Base-by-base conservation (phyloP, 345 rosid genomes). In the Citrus inodora region DNA sequence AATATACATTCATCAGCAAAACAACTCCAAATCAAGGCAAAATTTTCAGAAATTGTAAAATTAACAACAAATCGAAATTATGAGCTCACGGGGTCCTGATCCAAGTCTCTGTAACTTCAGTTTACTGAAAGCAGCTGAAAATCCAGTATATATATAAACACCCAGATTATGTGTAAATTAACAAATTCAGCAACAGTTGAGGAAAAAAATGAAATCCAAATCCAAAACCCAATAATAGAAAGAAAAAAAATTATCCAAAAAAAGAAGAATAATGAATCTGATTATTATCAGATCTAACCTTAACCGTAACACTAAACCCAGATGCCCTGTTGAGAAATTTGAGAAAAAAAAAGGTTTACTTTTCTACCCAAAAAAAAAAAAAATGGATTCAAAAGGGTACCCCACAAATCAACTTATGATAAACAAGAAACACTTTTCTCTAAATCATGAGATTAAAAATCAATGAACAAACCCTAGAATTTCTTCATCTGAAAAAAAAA, bases 241-340 rank as follows among this genome's bases (percentile, higher is more conserved):
- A 62, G 37, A 7, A 13, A 33, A 48, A 27, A 35, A 78, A 25
- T 64, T 32, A 70, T 27, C 9, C 28, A 3, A 30, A 60, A 1
- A 1, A 35, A 42, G 73, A 79, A 37, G n/a, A 56, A 24, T 13
- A 68, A 38, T 68, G 55, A 77, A 64, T 67, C 78, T 79, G 83
- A 76, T 72, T 73, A 17, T 79, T 74, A 82, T 60, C 86, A 86
- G 90, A 90, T 90, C 90, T 81, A 84, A 82, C 48, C 78, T 74
- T 59, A 79, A 81, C 70, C 83, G 85, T 79, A 79, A 81, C 59
- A 65, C 84, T n/a, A 63, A 73, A 56, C 53, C 73, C 75, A 84
- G 82, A 79, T 70, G 69, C 70, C 35, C 79, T 27, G 65, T 55
- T 33, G 62, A 80, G 40, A 79, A 71, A 75, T 53, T 53, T 40